Evolutionary conservation across 768 basidiomycete species (phyloP).

Genomic region (Botryobasidium botryosum): DNA sequence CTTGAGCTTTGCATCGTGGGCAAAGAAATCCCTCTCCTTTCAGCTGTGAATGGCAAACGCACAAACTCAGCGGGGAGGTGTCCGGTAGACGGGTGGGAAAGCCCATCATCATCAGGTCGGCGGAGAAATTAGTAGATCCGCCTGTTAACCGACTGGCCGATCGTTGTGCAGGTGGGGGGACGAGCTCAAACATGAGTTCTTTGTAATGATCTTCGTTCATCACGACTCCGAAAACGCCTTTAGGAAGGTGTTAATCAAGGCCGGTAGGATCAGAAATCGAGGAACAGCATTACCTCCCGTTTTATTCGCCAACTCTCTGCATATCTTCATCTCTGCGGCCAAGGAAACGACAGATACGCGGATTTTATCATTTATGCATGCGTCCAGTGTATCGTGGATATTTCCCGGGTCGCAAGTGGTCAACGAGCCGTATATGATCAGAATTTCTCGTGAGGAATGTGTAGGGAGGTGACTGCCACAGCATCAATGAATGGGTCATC

Average conservation of each 20-base stretch:
- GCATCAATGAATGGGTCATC: slow-evolving; percentile 7
- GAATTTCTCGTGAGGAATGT: slow-evolving; percentile 88
- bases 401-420: slow-evolving; percentile 96
- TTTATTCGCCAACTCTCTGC: slow-evolving; percentile 76
- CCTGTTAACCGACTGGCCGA: slow-evolving; percentile 22
- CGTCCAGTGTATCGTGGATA: slow-evolving; percentile 86
- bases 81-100: slow-evolving; percentile 88
- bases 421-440: slow-evolving; percentile 86
- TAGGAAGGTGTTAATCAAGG: slow-evolving; percentile 20
- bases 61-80: slow-evolving; percentile 64
- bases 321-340: slow-evolving; percentile 97
- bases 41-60: slow-evolving; percentile 85
- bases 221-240: slow-evolving; percentile 73
- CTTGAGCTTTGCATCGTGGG: slow-evolving; percentile 79
- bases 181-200: slow-evolving; percentile 86
- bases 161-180: slow-evolving; percentile 83
- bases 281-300: slow-evolving; percentile 57
- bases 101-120: slow-evolving; percentile 98
- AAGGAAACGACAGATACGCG: slow-evolving; percentile 88
- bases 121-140: slow-evolving; percentile 38
- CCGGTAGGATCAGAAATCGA: slow-evolving; percentile 4
- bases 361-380: slow-evolving; percentile 65
- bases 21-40: slow-evolving; percentile 90
- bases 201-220: slow-evolving; percentile 96
- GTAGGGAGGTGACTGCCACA: slow-evolving; percentile 76